Conservation (phyloP, 192 early-diverging fungal species). For the Linderina pennispora region DNA sequence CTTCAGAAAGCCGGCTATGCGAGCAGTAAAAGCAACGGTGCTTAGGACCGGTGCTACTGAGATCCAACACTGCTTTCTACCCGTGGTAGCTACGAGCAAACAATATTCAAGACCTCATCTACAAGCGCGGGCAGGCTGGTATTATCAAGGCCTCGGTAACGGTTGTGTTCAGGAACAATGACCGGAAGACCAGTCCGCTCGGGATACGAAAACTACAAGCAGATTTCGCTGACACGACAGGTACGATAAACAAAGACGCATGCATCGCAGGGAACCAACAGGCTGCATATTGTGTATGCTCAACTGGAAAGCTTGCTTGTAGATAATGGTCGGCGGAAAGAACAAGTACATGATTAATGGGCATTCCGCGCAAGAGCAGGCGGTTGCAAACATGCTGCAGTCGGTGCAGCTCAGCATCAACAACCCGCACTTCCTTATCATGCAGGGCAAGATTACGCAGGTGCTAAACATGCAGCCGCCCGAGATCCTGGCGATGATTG, state of each 20-base stretch:
- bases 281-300: no score
- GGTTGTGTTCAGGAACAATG: constrained; percentile 92
- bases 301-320: no score
- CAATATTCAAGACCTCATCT: constrained; percentile 93
- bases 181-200: constrained; percentile 75
- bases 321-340: constrained; percentile 74
- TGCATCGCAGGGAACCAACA: no score
- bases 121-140: constrained; percentile 98
- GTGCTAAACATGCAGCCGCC: constrained; percentile 99
- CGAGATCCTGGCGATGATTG: constrained; percentile 96
- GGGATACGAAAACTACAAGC: constrained; percentile 79
- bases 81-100: constrained; percentile 70
- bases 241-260: constrained; percentile 46
- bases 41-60: no score
- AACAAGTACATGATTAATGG: constrained; percentile 99
- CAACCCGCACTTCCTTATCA: constrained; percentile 99
- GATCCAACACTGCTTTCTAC: no score
- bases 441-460: constrained; percentile 99
- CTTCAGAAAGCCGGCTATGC: no score
- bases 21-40: no score
- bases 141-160: constrained; percentile 97
- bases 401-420: constrained; percentile 98
- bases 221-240: constrained; percentile 94
- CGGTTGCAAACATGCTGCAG: constrained; percentile 88
- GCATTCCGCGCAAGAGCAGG: constrained; percentile 79